Conservation (phyloP, 106 monocot species). For the Iris macrosiphon region DNA sequence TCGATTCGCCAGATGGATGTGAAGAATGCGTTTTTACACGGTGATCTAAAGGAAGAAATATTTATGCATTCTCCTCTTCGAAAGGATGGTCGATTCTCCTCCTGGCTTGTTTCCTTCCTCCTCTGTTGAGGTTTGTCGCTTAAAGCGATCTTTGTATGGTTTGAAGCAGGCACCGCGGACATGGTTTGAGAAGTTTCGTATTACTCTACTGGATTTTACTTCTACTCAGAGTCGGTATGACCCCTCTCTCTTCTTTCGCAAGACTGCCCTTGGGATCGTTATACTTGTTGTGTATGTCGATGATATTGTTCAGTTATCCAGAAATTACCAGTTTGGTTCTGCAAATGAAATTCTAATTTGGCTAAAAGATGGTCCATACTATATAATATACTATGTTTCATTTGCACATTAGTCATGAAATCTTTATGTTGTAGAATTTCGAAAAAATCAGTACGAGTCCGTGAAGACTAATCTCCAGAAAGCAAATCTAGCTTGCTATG, state of each 20-base stretch:
- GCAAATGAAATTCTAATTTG: too few relatives aligned
- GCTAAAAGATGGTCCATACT: too few relatives aligned
- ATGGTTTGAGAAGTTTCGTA: conserved; percentile 4
- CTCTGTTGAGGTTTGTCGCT: neutral
- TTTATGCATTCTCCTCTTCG: neutral
- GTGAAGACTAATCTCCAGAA: too few relatives aligned
- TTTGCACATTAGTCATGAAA: too few relatives aligned
- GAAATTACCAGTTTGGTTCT: too few relatives aligned
- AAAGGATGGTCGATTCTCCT: too few relatives aligned
- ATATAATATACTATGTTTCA: too few relatives aligned
- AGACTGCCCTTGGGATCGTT: neutral
- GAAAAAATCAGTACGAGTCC: too few relatives aligned
- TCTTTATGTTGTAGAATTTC: too few relatives aligned
- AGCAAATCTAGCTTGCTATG: too few relatives aligned
- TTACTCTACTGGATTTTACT: neutral
- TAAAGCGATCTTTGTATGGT: neutral
- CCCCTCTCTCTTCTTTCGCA: neutral
- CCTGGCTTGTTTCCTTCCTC: neutral
- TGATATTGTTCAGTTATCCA: too few relatives aligned
- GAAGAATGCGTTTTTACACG: neutral
- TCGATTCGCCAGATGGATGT: neutral
- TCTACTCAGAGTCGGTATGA: neutral
- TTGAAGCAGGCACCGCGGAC: neutral
- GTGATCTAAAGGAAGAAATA: neutral
- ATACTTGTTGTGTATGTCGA: neutral